Evolutionary conservation across 2,329 filamentous ascomycete genomes (phyloP), one percentile per base, ranked within the genome.

Genomic region (Zymoseptoria crescenta): DNA sequence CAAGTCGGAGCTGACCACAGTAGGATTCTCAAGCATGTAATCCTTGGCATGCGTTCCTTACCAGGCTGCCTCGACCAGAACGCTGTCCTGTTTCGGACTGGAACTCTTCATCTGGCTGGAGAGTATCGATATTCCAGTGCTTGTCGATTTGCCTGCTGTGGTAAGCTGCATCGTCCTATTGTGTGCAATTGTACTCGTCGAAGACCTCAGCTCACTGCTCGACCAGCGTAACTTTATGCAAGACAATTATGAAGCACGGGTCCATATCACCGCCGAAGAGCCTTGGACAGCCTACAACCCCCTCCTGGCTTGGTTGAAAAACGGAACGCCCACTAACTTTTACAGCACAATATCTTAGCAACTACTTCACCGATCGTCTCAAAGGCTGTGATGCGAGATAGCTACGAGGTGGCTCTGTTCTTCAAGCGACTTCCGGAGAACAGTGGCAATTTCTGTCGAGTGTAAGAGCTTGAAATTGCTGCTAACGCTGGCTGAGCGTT

Each of bases 81-180:
- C 35, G 35, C 35, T 41, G 35, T 16, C 35, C 35, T 41, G 4
- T 41, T 16, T 4, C 10, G 35, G 35, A 41, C 35, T 28, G 20
- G 55, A 60, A 27, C 48, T 55, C 35, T 55, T 60, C 27, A n/a
- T 76, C 78, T 0, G 76, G 76, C 0, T 87, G 3, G 61, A 75
- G 19, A 74, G 76, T 57, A 77, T 81, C 64, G 71, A 75, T 16
- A 86, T 87, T 61, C 67, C 76, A 1, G 72, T 81, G 0, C 63
- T 84, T 13, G 75, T 79, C 9, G 77, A 86, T 59, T 81, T 83
- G 0, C 79, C 80, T 1, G 82, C 85, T 49, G 84, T 88, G 1
- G 85, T 52, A 28, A 16, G 49, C 24, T 10, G 10, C 24, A 24
- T 24, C 10, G 10, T 41, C 10, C 2, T 30, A 8, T 8, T 30